Evolutionary conservation across 1,284 basidiomycete genomes (phyloP).

Genomic region (Coniferiporia sulphurascens): DNA sequence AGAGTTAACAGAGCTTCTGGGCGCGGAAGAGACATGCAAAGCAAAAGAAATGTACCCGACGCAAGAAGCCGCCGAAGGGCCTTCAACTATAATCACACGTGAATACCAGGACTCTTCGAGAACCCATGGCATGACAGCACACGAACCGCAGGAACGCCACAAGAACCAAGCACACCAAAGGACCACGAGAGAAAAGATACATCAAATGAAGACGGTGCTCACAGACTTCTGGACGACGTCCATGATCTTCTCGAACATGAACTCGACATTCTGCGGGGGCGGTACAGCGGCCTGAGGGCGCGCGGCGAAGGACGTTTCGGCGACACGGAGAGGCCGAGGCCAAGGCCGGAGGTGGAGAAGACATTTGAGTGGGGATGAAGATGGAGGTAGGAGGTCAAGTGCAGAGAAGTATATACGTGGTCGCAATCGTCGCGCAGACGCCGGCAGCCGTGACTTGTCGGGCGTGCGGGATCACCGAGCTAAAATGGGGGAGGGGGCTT

Average conservation of each 20-base stretch:
- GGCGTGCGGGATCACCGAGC: not conserved
- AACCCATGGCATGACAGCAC: too few relatives aligned
- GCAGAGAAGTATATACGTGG: not conserved
- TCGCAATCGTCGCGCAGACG: not conserved
- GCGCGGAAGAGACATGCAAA: too few relatives aligned
- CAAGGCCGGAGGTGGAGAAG: not conserved
- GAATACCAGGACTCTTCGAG: too few relatives aligned
- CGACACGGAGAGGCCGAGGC: too few relatives aligned
- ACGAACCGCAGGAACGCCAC: too few relatives aligned
- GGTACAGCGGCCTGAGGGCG: not conserved
- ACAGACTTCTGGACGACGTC: slow-evolving; percentile 68
- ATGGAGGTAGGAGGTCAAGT: not conserved
- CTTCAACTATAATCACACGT: too few relatives aligned
- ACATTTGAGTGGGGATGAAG: not conserved
- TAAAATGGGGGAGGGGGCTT: not conserved
- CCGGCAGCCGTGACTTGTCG: too few relatives aligned
- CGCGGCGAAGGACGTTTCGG: not conserved
- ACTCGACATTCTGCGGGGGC: slow-evolving; percentile 39
- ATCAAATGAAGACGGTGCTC: slow-evolving; percentile 25
- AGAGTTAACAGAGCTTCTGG: not conserved
- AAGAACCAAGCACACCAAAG: not conserved
- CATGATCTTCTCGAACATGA: slow-evolving; percentile 74
- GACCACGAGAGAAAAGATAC: slow-evolving; percentile 7
- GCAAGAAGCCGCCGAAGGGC: too few relatives aligned
- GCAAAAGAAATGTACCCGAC: too few relatives aligned